Percentiles rank a stretch among this genome's conserved stretches.
Evolutionary conservation across 495 filamentous ascomycete species (phyloP).

Genomic region (Hypoxylon trugodes): DNA sequence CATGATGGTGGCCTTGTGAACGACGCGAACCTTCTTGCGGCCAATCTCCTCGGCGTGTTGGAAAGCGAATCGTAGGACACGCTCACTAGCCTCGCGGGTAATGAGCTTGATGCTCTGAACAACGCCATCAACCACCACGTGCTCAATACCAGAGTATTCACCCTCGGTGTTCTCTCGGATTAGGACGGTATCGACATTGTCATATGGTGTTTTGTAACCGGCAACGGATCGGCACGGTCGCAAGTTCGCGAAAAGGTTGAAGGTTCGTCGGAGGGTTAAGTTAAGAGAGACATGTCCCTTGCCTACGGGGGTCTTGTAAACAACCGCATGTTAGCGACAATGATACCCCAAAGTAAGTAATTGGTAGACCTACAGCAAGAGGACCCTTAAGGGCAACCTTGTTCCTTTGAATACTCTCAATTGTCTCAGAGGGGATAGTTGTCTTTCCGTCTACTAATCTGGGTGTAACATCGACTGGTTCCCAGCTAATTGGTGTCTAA

Average conservation of each 20-base stretch:
- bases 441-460: conserved; percentile 92
- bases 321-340: too few species aligned
- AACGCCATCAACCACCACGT: conserved; percentile 96
- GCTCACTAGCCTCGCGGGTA: conserved; percentile 89
- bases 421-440: conserved; percentile 87
- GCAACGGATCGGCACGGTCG: conserved; percentile 95
- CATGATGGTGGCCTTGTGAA: conserved; percentile 99
- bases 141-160: conserved; percentile 99
- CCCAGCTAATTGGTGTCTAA: conserved; percentile 94
- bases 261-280: conserved; percentile 95
- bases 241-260: conserved; percentile 99
- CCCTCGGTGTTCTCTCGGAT: conserved; percentile 99
- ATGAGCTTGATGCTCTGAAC: conserved; percentile 99
- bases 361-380: conserved; percentile 77
- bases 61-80: conserved; percentile 95
- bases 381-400: conserved; percentile 97
- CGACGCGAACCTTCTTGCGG: conserved; percentile 92
- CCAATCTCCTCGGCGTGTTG: conserved; percentile 93
- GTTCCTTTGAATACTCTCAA: conserved; percentile 88
- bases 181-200: conserved; percentile 94
- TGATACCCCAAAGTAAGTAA: neutral
- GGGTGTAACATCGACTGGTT: conserved; percentile 94
- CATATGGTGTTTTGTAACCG: conserved; percentile 98
- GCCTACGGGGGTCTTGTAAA: conserved; percentile 84
- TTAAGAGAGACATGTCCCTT: conserved; percentile 99